Conservation (phyloP, 169 alveolate species). For the Eimeria brunetti region DNA sequence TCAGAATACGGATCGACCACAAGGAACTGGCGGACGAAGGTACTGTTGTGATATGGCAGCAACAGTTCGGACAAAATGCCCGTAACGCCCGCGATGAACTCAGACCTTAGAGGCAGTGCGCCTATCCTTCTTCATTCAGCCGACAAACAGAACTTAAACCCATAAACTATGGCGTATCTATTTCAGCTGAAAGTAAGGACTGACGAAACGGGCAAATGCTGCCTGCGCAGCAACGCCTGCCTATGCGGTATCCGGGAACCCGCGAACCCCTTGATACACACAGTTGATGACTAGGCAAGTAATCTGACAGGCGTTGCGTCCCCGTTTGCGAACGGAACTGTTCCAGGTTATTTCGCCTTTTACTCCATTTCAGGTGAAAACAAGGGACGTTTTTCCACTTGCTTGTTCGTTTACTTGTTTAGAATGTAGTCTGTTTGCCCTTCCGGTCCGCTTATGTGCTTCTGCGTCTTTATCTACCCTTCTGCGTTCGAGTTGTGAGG, state of each 20-base stretch:
- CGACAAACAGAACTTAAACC: background rate
- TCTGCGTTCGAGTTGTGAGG: background rate
- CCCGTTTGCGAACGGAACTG: background rate
- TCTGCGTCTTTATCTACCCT: background rate
- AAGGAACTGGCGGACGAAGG: no score
- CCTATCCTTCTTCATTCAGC: background rate
- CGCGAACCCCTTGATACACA: background rate
- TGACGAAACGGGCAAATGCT: background rate
- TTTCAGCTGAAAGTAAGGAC: background rate
- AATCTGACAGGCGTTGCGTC: background rate
- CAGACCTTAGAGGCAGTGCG: background rate
- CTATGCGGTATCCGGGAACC: background rate
- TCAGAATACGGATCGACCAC: no score
- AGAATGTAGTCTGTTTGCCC: background rate
- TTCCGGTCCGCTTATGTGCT: background rate
- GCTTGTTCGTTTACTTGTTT: background rate
- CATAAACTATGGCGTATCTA: background rate
- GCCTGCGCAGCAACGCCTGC: background rate
- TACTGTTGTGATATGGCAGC: background rate
- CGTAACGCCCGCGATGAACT: background rate
- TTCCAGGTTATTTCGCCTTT: background rate
- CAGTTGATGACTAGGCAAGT: background rate
- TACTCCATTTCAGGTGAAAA: background rate
- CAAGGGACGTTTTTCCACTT: background rate
- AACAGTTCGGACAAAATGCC: background rate